Evolutionary conservation across 2,329 filamentous ascomycete genomes (phyloP).

Genomic region (Bipolaris victoriae): DNA sequence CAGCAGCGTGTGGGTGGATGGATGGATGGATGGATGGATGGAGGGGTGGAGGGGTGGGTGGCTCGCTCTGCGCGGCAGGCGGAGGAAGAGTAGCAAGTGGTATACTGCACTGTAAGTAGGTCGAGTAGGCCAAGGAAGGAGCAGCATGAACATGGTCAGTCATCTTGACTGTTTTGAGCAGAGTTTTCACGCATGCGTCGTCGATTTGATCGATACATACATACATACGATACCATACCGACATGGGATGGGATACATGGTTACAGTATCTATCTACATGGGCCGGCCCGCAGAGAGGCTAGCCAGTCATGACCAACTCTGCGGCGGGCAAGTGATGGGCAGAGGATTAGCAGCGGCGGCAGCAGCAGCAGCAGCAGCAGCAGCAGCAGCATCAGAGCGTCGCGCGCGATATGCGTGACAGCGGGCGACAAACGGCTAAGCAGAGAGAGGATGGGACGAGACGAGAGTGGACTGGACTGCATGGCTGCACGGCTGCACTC

Average conservation of each 20-base stretch:
- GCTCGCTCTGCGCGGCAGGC: slow-evolving; percentile 17
- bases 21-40: background rate
- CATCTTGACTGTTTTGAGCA: slow-evolving; percentile 31
- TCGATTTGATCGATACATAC: too few species aligned
- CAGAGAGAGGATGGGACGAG: background rate
- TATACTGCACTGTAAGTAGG: too few species aligned
- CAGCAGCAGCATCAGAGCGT: background rate
- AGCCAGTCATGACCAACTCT: slow-evolving; percentile 28
- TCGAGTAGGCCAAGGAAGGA: background rate
- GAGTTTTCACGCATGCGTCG: slow-evolving; percentile 27
- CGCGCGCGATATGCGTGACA: slow-evolving; percentile 20
- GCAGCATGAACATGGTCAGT: background rate
- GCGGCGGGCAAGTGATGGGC: slow-evolving; percentile 4
- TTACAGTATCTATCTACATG: slow-evolving; percentile 16
- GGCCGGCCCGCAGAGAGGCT: slow-evolving; percentile 41
- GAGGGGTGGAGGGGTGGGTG: background rate
- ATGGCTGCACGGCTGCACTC: too few species aligned
- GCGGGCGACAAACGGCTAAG: slow-evolving; percentile 28
- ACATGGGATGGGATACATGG: too few species aligned
- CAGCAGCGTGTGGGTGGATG: background rate
- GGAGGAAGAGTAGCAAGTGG: background rate
- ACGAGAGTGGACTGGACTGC: too few species aligned
- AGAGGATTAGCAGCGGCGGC: background rate
- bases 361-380: slow-evolving; percentile 3
- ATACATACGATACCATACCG: too few species aligned